Percentiles rank a stretch among this genome's conserved stretches.
Conservation (phyloP, 371 early-diverging fungal genomes). For the Rhizopus stolonifer region DNA sequence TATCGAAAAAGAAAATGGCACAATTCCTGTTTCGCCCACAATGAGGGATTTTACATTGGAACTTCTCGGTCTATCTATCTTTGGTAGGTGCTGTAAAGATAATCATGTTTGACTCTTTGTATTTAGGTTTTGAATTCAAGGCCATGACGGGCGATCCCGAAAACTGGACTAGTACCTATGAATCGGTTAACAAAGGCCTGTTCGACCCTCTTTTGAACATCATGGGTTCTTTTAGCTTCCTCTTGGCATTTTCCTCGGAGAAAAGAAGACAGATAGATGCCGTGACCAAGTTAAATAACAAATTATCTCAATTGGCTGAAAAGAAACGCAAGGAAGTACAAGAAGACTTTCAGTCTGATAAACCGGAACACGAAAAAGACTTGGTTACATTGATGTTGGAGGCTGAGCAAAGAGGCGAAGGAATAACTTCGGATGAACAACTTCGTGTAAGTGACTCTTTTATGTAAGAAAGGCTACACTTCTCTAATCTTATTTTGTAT, state of each 20-base stretch:
- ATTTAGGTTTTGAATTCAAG: conserved; percentile 29
- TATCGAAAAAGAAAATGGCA: conserved; percentile 24
- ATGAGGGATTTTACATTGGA: conserved; percentile 37
- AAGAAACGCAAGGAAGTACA: conserved; percentile 4
- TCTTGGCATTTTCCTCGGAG: conserved; percentile 17
- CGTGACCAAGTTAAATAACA: conserved; percentile 7
- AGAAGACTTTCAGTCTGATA: neutral
- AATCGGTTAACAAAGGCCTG: conserved; percentile 6
- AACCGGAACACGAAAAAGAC: conserved; percentile 44
- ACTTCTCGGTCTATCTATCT: conserved; percentile 33
- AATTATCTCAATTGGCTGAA: conserved; percentile 13
- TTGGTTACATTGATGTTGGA: conserved; percentile 45
- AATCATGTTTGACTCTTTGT: neutral
- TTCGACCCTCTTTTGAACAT: conserved; percentile 19
- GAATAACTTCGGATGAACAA: conserved; percentile 7
- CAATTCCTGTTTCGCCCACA: conserved; percentile 1
- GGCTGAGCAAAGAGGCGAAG: conserved; percentile 12
- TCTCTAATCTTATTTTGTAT: neutral
- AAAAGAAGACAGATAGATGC: conserved; percentile 29
- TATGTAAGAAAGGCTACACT: neutral
- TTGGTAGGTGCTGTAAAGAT: conserved; percentile 16
- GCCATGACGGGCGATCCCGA: conserved; percentile 15
- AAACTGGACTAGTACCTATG: conserved; percentile 18
- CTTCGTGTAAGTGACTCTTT: conserved; percentile 6
- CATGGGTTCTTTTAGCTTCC: conserved; percentile 21